A percentile compares a stretch with the other conserved stretches of the same genome.
These are phyloP conservation scores for Eucalyptus brandiana DNA, from an alignment of 345 rosid species.

Conservation along the genomic window DNA sequence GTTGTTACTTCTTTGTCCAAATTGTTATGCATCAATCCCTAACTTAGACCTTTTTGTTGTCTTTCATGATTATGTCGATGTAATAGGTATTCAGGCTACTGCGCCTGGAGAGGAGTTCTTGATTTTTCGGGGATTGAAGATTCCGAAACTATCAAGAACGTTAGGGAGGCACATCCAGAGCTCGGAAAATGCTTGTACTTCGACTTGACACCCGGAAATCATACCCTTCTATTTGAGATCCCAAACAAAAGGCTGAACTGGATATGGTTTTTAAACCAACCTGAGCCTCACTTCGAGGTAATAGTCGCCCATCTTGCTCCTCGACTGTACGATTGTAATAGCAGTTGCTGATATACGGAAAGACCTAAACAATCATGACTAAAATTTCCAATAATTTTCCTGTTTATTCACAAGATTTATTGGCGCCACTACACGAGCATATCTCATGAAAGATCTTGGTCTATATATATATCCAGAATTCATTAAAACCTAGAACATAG, in stretches of 20 bases:
- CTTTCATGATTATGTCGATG: not conserved
- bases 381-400: not conserved
- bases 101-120: conserved; percentile 75
- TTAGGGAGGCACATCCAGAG: conserved; percentile 35
- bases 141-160: conserved; percentile 22
- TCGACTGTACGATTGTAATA: not conserved
- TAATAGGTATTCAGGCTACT: conserved; percentile 65
- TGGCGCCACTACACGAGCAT: not conserved
- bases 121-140: conserved; percentile 42
- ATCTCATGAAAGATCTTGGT: not conserved
- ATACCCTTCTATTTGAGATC: conserved; percentile 46
- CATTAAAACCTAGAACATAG: too few relatives aligned
- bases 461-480: not conserved
- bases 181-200: conserved; percentile 61
- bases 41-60: not conserved
- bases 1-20: conserved; percentile 8
- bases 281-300: conserved; percentile 59
- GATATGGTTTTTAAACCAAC: conserved; percentile 63
- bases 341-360: not conserved
- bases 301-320: not conserved
- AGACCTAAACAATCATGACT: not conserved
- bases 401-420: not conserved
- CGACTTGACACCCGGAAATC: conserved; percentile 30
- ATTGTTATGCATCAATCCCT: not conserved
- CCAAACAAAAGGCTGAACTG: conserved; percentile 46